phyloP scores from a whole-genome alignment of 345 rosid species.

The Citropsis articulata region DNA sequence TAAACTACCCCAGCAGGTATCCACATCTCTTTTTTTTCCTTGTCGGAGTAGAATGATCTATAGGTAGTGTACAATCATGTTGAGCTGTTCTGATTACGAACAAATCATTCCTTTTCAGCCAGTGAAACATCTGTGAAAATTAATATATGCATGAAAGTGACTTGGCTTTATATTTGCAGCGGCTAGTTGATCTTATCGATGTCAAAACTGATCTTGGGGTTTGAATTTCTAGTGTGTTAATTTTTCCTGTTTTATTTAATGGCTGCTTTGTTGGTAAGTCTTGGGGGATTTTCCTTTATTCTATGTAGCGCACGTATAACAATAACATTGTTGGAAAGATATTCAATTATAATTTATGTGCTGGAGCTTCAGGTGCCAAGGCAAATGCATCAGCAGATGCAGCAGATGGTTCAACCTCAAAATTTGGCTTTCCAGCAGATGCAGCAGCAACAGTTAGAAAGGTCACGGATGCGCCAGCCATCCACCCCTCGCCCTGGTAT shows the following conservation, averaged over 20 bases:
- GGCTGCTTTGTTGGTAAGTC: not conserved
- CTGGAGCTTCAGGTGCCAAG: conserved; percentile 54
- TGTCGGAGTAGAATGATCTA: not conserved
- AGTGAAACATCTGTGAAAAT: not conserved
- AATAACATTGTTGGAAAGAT: not conserved
- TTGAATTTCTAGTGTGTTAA: not conserved
- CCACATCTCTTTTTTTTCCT: conserved; percentile 14
- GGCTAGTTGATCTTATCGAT: not conserved
- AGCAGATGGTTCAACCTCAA: conserved; percentile 63
- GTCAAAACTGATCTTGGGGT: not conserved
- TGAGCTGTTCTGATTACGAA: not conserved
- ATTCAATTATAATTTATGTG: conserved; percentile 9
- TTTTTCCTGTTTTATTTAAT: not conserved
- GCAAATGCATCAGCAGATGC: conserved; percentile 77
- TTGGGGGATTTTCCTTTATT: not conserved
- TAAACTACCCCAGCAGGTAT: conserved; percentile 75
- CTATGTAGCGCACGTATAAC: not conserved
- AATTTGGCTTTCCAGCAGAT: conserved; percentile 46
- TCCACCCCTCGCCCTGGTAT: conserved; percentile 55
- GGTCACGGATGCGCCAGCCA: conserved; percentile 57
- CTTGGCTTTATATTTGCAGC: not conserved
- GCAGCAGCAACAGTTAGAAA: conserved; percentile 50
- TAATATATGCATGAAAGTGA: not conserved
- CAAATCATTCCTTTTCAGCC: conserved; percentile 3
- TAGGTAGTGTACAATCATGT: not conserved